Evolutionary conservation across 2,329 filamentous ascomycete genomes (phyloP), one percentile per base, ranked within the genome.

Genomic region (Orbilia quercus): DNA sequence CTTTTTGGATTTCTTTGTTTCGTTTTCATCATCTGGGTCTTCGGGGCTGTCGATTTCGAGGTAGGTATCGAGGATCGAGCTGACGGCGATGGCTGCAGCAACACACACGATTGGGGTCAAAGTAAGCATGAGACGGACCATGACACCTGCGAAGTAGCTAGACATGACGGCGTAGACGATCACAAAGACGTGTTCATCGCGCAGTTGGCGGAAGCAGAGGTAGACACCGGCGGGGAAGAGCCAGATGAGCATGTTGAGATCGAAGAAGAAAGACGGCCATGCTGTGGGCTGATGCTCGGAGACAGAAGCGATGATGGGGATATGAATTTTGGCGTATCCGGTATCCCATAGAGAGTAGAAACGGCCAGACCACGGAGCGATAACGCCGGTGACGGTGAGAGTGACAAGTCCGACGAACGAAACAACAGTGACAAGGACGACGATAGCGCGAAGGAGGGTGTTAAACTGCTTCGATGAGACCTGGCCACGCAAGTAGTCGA

Each of bases 311-410:
- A 99, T 99, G 80, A 99, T 99, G 74, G 95, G 95, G 80, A 99
- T 99, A 80, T 99, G 95, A 76, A 98, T 96, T 85, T 99, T 99
- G 79, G 95, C 95, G 80, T 99, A 99, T 78, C 92, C 90, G 4
- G 95, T 99, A 81, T 99, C 96, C 92, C 94, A 99, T 31, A 99
- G 88, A 20, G 96, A 99, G 84, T 99, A 99, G 86, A 99, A 99
- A 78, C 95, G 93, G 75, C 95, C 95, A 78, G 91, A 92, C 95
- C 95, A 99, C 16, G 96, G 95, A 20, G 96, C 95, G 81, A 99
- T 95, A 76, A 95, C 90, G 74, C 95, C 95, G 16, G 91, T 87
- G 18, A 93, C 88, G 6, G 94, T 97, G 54, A 91, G 84, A n/a
- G 88, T 80, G 42, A 96, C 86, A n/a, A 99, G 85, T n/a, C 87